Evolutionary conservation across 495 filamentous ascomycete species (phyloP), one percentile per base, ranked within the genome.

Genomic region (Daldinia loculata): DNA sequence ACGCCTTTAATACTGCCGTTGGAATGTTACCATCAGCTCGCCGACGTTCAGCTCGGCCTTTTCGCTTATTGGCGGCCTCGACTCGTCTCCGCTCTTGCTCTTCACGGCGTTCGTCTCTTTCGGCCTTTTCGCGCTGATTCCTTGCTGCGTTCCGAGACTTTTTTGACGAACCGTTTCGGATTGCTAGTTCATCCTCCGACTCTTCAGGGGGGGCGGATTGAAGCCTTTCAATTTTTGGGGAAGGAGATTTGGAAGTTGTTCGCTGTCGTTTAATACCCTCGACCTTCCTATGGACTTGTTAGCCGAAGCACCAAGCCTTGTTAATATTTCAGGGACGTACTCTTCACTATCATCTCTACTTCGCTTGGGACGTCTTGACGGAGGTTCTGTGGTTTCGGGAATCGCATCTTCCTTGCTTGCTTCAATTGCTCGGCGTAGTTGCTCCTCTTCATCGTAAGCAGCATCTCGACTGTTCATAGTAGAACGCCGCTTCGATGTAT

Each of bases 381-480:
- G 81, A 58, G 78, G 75, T 22, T 86, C 89, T 34, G 82, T 81
- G 14, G 77, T 77, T 45, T 85, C 83, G 32, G 79, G 74, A 63
- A 76, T 77, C 34, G 84, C 83, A n/a, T 89, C 88, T 72, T 91
- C 88, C 78, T 94, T 98, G 82, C 95, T 99, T 65, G 96, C 94
- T 78, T 98, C 95, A 74, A 99, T 93, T 17, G 94, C 96, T 71
- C 91, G 86, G 63, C 93, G 88, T 32, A 99, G 77, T 64, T 92
- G 89, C 78, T 97, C 95, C 69, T 97, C 94, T 80, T 97, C 94
- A 70, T 98, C 94, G 75, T 98, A 98, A 6, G 92, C 94, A 56
- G 95, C 94, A 76, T 94, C 93, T 58, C 95, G 88, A 77, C 96
- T 98, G 75, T 98, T 97, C 93, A 98, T 97, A 8, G 95, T 99